Percentiles rank a stretch among this genome's conserved stretches.
phyloP scores from a whole-genome alignment of 2,329 filamentous ascomycete genomes.

The Trichophyton rubrum region DNA sequence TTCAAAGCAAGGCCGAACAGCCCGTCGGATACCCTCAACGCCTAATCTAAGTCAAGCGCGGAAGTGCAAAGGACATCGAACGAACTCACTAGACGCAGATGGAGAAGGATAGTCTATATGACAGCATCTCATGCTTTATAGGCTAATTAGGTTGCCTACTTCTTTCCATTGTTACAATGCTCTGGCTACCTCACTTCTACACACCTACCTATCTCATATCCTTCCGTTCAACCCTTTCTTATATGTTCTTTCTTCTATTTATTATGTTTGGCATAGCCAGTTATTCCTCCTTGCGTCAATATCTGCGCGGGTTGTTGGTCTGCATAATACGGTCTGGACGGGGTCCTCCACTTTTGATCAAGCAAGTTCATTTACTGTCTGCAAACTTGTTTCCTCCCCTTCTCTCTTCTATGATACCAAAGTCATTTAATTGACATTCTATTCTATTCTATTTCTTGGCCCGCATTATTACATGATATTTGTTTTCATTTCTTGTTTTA shows the following conservation, averaged over 20 bases:
- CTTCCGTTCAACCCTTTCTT: conserved; percentile 1
- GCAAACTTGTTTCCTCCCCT: neutral
- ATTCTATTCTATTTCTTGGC: neutral
- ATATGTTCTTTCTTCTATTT: conserved; percentile 4
- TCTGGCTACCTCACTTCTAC: neutral
- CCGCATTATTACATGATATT: neutral
- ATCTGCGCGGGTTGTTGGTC: neutral
- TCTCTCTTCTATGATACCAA: conserved; percentile 11
- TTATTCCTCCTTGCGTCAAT: conserved; percentile 1
- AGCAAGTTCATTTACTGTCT: neutral
- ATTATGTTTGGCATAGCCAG: neutral
- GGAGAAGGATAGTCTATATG: conserved; percentile 7
- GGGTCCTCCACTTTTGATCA: neutral
- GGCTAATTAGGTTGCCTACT: neutral
- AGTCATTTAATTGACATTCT: neutral
- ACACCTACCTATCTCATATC: neutral
- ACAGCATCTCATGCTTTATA: neutral
- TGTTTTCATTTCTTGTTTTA: neutral
- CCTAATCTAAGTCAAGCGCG: conserved; percentile 19
- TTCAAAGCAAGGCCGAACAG: conserved; percentile 18
- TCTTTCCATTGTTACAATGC: neutral
- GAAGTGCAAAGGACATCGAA: conserved; percentile 18
- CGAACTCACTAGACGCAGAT: conserved; percentile 25
- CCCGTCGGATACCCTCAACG: conserved; percentile 27
- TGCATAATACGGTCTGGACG: neutral